phyloP scores from a whole-genome alignment of 805 yeast genomes.

The Suhomyces kilbournensis region DNA sequence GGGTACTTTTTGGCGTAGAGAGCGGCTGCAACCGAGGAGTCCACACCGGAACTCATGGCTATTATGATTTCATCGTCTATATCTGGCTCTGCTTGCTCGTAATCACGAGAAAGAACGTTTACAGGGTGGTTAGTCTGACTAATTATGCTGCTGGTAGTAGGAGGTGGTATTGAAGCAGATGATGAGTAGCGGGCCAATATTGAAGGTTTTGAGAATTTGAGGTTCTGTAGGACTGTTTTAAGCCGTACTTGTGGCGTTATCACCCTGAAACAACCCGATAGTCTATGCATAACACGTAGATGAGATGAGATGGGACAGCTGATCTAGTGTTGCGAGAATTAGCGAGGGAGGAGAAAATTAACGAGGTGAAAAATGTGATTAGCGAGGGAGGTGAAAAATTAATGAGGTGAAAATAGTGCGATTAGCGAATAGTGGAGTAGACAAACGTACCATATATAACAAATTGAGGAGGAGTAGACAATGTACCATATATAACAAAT shows the following conservation, averaged over 20 bases:
- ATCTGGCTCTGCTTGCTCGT: slow-evolving; percentile 45
- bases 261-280: background rate
- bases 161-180: background rate
- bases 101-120: slow-evolving; percentile 7
- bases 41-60: slow-evolving; percentile 97
- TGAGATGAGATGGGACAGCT: background rate
- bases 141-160: background rate
- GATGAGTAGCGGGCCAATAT: background rate
- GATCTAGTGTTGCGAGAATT: too few relatives aligned
- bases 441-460: too few relatives aligned
- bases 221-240: too few relatives aligned
- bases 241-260: background rate
- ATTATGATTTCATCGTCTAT: slow-evolving; percentile 62
- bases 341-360: too few relatives aligned
- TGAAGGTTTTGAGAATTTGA: too few relatives aligned
- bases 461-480: too few relatives aligned
- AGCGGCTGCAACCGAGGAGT: slow-evolving; percentile 85
- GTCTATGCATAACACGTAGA: background rate
- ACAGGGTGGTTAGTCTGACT: background rate
- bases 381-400: background rate
- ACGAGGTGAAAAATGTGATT: background rate
- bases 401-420: too few relatives aligned
- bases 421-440: too few relatives aligned
- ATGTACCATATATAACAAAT: background rate
- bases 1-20: slow-evolving; percentile 51